Conservation (phyloP, 2,329 filamentous ascomycete genomes). For the Mycosphaerella sp. region DNA sequence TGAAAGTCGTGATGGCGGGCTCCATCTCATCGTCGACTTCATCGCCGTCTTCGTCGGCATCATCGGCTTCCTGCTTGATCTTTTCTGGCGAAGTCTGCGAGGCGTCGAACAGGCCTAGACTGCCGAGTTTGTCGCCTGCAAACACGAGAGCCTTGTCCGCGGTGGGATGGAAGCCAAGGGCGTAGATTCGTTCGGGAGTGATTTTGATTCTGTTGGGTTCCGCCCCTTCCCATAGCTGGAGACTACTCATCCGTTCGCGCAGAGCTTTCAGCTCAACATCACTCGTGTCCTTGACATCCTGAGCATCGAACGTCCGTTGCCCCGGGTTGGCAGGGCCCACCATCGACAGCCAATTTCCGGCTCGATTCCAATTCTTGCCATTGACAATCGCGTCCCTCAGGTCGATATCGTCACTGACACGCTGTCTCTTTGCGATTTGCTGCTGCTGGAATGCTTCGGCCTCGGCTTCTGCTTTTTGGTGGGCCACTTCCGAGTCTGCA, state of each 20-base stretch:
- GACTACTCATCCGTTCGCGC: slow-evolving; percentile 66
- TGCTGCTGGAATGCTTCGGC: slow-evolving; percentile 52
- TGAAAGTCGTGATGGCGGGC: slow-evolving; percentile 81
- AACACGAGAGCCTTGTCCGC: slow-evolving; percentile 82
- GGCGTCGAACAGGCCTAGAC: slow-evolving; percentile 84
- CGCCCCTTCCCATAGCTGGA: slow-evolving; percentile 79
- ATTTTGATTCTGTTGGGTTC: slow-evolving; percentile 84
- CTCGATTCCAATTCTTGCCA: slow-evolving; percentile 63
- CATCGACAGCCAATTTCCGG: slow-evolving; percentile 59
- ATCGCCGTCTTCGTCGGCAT: slow-evolving; percentile 62
- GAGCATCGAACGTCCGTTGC: slow-evolving; percentile 76
- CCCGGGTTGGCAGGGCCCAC: slow-evolving; percentile 73
- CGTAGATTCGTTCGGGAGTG: slow-evolving; percentile 79
- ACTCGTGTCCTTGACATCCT: slow-evolving; percentile 72
- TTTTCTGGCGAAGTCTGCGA: slow-evolving; percentile 56
- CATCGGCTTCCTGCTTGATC: slow-evolving; percentile 43
- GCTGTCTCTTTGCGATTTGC: slow-evolving; percentile 52
- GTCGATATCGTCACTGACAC: slow-evolving; percentile 62
- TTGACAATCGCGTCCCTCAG: slow-evolving; percentile 74
- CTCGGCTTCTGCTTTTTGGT: slow-evolving; percentile 63
- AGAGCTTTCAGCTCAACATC: slow-evolving; percentile 69
- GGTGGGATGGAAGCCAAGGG: slow-evolving; percentile 81
- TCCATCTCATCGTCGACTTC: slow-evolving; percentile 57
- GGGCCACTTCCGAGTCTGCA: slow-evolving; percentile 61
- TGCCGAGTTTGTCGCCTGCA: slow-evolving; percentile 88